Percentiles rank a stretch among this genome's conserved stretches.
These are phyloP conservation scores for Pseudonitzschia delicatissima DNA, from an alignment of 108 stramenopile genomes.

Conservation along the genomic window DNA sequence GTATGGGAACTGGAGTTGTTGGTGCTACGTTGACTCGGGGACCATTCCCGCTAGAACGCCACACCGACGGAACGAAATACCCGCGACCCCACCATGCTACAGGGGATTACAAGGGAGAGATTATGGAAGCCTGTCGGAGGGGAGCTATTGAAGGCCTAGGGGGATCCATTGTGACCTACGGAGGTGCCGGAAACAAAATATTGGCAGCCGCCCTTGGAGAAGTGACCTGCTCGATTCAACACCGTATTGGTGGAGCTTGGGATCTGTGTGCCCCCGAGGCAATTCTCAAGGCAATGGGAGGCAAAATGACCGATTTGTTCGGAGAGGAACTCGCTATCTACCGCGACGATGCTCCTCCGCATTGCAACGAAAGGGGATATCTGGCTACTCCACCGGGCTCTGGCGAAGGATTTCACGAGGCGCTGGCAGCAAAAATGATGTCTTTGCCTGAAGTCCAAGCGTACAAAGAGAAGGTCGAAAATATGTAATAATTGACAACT, in stretches of 20 bases:
- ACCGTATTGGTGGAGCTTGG: constrained; percentile 44
- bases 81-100: constrained; percentile 17
- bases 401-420: constrained; percentile 3
- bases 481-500: no score
- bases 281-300: constrained; percentile 44
- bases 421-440: background rate
- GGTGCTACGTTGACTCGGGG: constrained; percentile 25
- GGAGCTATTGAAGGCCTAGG: constrained; percentile 14
- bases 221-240: constrained; percentile 9
- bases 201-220: constrained; percentile 25
- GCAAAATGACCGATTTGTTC: constrained; percentile 55
- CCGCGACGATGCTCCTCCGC: constrained; percentile 10
- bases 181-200: constrained; percentile 38
- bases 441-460: constrained; percentile 12
- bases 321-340: constrained; percentile 33
- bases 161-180: constrained; percentile 29
- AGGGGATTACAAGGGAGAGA: constrained; percentile 15
- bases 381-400: constrained; percentile 20
- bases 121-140: constrained; percentile 14
- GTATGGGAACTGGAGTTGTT: constrained; percentile 23
- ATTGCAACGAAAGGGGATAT: constrained; percentile 23
- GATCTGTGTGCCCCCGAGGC: constrained; percentile 60
- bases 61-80: constrained; percentile 24
- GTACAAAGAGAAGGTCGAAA: constrained; percentile 10
- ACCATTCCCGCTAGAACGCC: constrained; percentile 20